Conservation (phyloP, 768 basidiomycete genomes). For the Dioszegia aurantiaca region DNA sequence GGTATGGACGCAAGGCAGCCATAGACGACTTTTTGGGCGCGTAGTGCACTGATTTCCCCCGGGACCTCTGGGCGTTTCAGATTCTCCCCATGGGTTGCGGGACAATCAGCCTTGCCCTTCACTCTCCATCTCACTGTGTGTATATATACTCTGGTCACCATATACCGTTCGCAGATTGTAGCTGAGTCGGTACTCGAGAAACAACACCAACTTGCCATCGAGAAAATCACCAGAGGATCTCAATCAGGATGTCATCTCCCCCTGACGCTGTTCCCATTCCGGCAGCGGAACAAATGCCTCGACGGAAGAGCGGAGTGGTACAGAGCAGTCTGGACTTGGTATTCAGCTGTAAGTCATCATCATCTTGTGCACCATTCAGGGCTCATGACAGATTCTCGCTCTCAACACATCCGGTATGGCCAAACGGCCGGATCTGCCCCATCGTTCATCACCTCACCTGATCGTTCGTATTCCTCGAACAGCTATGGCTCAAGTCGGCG, state of each 20-base stretch:
- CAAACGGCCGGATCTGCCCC: constrained; percentile 40
- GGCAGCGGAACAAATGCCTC: constrained; percentile 1
- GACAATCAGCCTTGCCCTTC: no score
- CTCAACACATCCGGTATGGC: constrained; percentile 42
- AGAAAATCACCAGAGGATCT: background rate
- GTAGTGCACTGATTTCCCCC: background rate
- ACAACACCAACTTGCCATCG: no score
- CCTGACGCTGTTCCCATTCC: constrained; percentile 22
- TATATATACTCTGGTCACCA: no score
- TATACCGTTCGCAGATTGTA: no score
- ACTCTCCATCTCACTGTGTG: no score
- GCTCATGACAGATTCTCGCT: constrained; percentile 38
- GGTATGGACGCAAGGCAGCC: no score
- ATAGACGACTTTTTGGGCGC: constrained; percentile 1
- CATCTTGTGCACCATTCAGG: background rate
- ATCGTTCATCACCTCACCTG: constrained; percentile 40
- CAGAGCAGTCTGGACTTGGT: constrained; percentile 38
- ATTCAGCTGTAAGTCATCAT: constrained; percentile 36
- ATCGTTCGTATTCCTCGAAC: background rate
- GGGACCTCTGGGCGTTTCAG: background rate
- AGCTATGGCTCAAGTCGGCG: constrained; percentile 12
- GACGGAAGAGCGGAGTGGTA: constrained; percentile 25
- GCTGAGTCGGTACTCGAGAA: no score
- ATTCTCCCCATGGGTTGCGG: no score
- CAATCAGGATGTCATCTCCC: constrained; percentile 6